A percentile compares a stretch with the other conserved stretches of the same genome.
Evolutionary conservation across 108 stramenopile species (phyloP).

Genomic region (Cyclotella choctawhatcheeana): DNA sequence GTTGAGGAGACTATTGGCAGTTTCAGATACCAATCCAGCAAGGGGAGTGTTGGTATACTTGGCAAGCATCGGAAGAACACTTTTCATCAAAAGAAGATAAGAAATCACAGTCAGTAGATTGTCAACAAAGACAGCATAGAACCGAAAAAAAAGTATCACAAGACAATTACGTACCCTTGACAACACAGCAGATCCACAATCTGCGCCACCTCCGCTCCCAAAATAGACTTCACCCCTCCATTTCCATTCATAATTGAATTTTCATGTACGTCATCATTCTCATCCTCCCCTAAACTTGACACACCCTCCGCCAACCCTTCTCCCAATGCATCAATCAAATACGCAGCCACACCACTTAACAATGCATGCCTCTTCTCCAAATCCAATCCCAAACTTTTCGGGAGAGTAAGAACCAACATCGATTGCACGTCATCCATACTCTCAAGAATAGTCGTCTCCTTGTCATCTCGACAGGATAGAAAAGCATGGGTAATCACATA

Average conservation of each 20-base stretch:
- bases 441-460: conserved; percentile 20
- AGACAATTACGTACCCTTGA: conserved; percentile 28
- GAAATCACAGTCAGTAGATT: too few species aligned
- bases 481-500: conserved; percentile 36
- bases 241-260: not conserved
- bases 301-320: conserved; percentile 26
- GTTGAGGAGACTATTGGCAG: conserved; percentile 36
- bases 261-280: not conserved
- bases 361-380: conserved; percentile 18
- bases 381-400: conserved; percentile 23
- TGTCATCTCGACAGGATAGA: not conserved
- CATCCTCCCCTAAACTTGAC: conserved; percentile 19
- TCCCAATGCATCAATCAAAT: conserved; percentile 43
- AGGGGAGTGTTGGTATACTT: conserved; percentile 18
- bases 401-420: conserved; percentile 19
- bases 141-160: not conserved
- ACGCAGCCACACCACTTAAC: conserved; percentile 36
- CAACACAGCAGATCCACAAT: conserved; percentile 45
- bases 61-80: conserved; percentile 34
- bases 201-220: conserved; percentile 34
- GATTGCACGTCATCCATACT: conserved; percentile 10
- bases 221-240: conserved; percentile 7
- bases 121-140: too few species aligned
- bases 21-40: conserved; percentile 30
- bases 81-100: not conserved